Percentiles rank a stretch among this genome's conserved stretches.
Conservation (phyloP, 371 early-diverging fungal species). For the Batkoa obscura region DNA sequence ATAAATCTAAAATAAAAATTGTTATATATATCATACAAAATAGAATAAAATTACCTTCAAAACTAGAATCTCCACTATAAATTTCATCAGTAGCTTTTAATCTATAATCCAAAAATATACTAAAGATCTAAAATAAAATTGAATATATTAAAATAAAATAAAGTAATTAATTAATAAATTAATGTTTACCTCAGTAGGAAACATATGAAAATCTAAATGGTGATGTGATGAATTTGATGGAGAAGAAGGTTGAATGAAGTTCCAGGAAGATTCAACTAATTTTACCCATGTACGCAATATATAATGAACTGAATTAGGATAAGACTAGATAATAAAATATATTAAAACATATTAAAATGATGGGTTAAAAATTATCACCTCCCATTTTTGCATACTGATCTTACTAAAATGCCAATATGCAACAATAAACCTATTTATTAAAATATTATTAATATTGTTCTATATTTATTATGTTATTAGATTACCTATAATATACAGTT, state of each 20-base stretch:
- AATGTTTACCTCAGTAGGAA: neutral
- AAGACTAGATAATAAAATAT: too few relatives aligned
- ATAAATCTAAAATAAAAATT: neutral
- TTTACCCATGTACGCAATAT: conserved; percentile 72
- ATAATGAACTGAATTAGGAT: conserved; percentile 50
- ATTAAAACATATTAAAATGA: too few relatives aligned
- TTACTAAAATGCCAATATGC: too few relatives aligned
- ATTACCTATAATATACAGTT: conserved; percentile 28
- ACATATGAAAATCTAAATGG: neutral
- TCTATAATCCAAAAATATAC: conserved; percentile 5
- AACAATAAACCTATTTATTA: too few relatives aligned
- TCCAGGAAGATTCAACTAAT: conserved; percentile 37
- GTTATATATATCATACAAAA: neutral
- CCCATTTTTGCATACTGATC: too few relatives aligned
- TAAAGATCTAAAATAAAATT: conserved; percentile 10
- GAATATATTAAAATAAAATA: conserved; percentile 7
- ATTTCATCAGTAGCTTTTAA: conserved; percentile 11
- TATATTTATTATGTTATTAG: too few relatives aligned
- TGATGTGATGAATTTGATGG: conserved; percentile 11
- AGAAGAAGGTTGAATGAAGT: conserved; percentile 22
- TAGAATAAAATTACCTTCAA: neutral
- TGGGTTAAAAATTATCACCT: too few relatives aligned
- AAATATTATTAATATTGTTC: too few relatives aligned
- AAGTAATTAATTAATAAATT: neutral
- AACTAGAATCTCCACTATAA: conserved; percentile 11